A percentile compares a stretch with the other conserved stretches of the same genome.
Evolutionary conservation across 1,284 basidiomycete genomes (phyloP).

Genomic region (Microbotryum scabiosae): DNA sequence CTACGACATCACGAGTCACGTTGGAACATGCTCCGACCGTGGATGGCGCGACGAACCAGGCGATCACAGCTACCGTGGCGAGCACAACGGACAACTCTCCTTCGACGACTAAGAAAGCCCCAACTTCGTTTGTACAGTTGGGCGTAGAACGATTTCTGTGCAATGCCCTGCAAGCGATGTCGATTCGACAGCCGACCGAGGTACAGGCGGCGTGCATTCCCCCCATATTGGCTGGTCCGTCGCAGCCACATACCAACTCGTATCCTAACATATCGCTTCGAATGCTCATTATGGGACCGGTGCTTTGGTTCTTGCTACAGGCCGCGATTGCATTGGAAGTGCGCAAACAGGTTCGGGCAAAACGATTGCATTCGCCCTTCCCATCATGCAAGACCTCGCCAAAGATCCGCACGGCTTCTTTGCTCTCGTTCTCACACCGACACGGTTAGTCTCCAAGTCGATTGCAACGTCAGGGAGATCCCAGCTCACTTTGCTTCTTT

Average conservation of each 20-base stretch:
- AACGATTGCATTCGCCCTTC: conserved; percentile 93
- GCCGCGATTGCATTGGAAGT: conserved; percentile 88
- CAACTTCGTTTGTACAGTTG: conserved; percentile 53
- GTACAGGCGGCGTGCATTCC: conserved; percentile 88
- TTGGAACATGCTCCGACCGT: too few species aligned
- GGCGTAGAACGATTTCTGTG: conserved; percentile 67
- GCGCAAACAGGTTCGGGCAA: conserved; percentile 98
- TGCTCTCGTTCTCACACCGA: conserved; percentile 87
- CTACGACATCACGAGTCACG: too few species aligned
- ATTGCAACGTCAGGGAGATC: neutral
- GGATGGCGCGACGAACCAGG: too few species aligned
- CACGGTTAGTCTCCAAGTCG: conserved; percentile 52
- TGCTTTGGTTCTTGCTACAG: conserved; percentile 43
- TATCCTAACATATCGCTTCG: neutral
- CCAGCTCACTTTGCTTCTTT: neutral
- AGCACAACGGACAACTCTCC: neutral
- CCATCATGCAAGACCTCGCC: conserved; percentile 82
- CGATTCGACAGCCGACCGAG: conserved; percentile 75
- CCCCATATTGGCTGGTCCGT: conserved; percentile 65
- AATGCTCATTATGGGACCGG: too few species aligned
- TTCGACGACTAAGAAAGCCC: neutral
- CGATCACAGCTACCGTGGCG: too few species aligned
- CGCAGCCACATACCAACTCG: conserved; percentile 30
- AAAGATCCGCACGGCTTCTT: conserved; percentile 88
- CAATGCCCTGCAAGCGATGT: conserved; percentile 65